Conservation (phyloP, 2,329 filamentous ascomycete species). For the Pestalotiopsis fici region DNA sequence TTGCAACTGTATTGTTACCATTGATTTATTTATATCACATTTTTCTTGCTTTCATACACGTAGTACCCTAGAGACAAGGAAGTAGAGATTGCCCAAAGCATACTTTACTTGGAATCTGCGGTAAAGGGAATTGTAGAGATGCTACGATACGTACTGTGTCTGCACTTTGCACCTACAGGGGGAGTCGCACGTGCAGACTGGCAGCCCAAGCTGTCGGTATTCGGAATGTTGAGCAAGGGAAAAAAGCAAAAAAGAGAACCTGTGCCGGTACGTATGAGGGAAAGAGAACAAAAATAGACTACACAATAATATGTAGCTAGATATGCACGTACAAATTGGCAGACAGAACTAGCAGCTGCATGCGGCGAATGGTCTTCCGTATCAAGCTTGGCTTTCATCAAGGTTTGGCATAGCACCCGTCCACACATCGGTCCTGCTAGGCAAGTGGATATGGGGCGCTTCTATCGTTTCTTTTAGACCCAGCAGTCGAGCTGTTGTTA, state of each 20-base stretch:
- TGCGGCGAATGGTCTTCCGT: slow-evolving; percentile 3
- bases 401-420: background rate
- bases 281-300: background rate
- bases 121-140: too few species aligned
- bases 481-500: background rate
- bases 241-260: too few species aligned
- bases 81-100: background rate
- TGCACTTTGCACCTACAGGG: too few species aligned
- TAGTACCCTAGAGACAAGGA: background rate
- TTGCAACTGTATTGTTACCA: background rate
- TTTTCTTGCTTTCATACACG: background rate
- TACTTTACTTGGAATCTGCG: background rate
- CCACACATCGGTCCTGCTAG: background rate
- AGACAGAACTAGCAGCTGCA: background rate
- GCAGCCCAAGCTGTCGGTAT: too few species aligned
- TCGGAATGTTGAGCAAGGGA: too few species aligned
- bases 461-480: background rate
- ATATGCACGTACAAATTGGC: background rate
- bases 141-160: too few species aligned
- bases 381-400: slow-evolving; percentile 1
- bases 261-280: too few species aligned
- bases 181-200: too few species aligned
- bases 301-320: background rate
- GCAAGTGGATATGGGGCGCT: background rate
- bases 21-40: background rate